These are phyloP conservation scores for Tillandsia leiboldiana DNA, from an alignment of 176 grass and related monocot species.

Conservation along the genomic window DNA sequence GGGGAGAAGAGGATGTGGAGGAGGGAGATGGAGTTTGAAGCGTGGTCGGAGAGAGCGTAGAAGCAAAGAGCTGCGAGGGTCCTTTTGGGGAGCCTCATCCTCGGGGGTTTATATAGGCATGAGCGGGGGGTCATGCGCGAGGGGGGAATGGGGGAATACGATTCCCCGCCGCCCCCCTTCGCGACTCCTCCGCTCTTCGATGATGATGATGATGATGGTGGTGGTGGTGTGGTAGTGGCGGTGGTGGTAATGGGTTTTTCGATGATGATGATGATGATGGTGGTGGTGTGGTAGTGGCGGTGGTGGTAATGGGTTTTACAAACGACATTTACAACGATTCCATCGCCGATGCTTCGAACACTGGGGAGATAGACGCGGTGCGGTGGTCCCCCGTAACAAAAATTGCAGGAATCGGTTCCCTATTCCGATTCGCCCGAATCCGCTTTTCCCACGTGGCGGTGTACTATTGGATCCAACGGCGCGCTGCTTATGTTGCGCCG, in stretches of 20 bases:
- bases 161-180: slow-evolving; percentile 3
- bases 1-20: slow-evolving; percentile 4
- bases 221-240: not conserved
- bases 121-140: not conserved
- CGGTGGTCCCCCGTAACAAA: slow-evolving; percentile 30
- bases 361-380: not conserved
- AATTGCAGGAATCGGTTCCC: not conserved
- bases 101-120: slow-evolving; percentile 42
- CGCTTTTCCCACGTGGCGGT: not conserved
- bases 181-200: not conserved
- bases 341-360: slow-evolving; percentile 12
- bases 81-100: slow-evolving; percentile 45
- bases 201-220: not conserved
- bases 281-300: not conserved
- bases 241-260: not conserved
- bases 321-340: not conserved
- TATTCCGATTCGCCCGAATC: not conserved
- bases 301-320: not conserved
- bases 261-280: not conserved
- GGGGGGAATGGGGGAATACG: slow-evolving; percentile 19
- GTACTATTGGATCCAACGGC: not conserved
- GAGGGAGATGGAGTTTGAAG: slow-evolving; percentile 30
- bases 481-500: not conserved
- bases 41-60: slow-evolving; percentile 25
- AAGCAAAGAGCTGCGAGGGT: slow-evolving; percentile 36